These are phyloP conservation scores for Firmiana major DNA, from an alignment of 345 rosid genomes.

Conservation along the genomic window DNA sequence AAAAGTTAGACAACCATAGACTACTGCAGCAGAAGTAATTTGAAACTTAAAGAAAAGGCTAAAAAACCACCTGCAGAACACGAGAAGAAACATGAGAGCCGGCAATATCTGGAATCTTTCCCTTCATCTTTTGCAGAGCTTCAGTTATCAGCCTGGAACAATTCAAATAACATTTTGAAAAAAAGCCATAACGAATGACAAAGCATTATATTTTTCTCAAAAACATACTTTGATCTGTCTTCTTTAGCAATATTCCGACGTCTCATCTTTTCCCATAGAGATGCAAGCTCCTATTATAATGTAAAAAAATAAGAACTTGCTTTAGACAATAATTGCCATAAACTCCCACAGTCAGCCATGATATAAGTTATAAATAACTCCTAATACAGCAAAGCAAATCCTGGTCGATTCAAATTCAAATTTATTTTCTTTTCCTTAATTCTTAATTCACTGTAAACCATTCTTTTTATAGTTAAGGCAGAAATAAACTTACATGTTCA, in stretches of 20 bases:
- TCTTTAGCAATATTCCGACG: conserved; percentile 51
- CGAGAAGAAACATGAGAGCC: conserved; percentile 79
- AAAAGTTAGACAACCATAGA: not conserved
- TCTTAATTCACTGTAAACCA: not conserved
- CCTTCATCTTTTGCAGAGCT: conserved; percentile 17
- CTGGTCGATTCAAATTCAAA: no score
- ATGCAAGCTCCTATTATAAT: conserved; percentile 53
- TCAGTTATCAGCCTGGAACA: no score
- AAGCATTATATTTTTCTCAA: no score
- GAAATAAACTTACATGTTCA: conserved; percentile 50
- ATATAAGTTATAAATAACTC: not conserved
- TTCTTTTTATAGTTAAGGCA: not conserved
- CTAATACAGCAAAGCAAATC: not conserved
- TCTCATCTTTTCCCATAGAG: conserved; percentile 90
- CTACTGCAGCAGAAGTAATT: not conserved
- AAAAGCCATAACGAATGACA: no score
- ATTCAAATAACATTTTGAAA: no score
- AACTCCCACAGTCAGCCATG: not conserved
- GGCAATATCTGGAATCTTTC: conserved; percentile 82
- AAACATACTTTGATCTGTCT: no score
- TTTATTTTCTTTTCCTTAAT: not conserved
- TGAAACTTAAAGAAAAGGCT: not conserved
- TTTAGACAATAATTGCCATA: not conserved
- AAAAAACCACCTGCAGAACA: conserved; percentile 63
- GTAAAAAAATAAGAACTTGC: no score